Conservation (phyloP, 768 basidiomycete genomes). For the Xerocomellus intermedius region DNA sequence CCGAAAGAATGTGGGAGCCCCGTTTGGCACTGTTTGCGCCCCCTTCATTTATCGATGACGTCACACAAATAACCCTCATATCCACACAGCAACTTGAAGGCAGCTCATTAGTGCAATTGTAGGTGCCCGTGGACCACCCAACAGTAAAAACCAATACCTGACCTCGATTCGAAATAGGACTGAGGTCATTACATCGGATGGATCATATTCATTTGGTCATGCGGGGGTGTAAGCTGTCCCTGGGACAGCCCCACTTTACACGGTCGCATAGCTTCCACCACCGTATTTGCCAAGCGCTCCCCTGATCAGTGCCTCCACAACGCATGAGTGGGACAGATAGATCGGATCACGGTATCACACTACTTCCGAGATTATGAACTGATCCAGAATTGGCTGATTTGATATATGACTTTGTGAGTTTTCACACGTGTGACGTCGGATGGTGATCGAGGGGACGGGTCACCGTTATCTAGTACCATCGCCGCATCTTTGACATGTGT, state of each 20-base stretch:
- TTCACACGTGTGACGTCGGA: not conserved
- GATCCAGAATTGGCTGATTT: not conserved
- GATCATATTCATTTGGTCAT: not conserved
- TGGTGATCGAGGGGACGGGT: not conserved
- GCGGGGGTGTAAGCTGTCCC: not conserved
- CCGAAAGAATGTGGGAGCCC: not conserved
- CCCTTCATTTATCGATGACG: constrained; percentile 20
- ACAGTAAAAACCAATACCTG: not conserved
- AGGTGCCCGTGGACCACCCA: not conserved
- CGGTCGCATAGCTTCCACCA: not conserved
- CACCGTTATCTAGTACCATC: not conserved
- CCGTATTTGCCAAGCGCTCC: not conserved
- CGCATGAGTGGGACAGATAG: not conserved
- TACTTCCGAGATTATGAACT: not conserved
- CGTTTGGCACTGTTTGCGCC: constrained; percentile 12
- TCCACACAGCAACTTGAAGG: no score
- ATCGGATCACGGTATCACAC: not conserved
- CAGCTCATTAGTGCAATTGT: not conserved
- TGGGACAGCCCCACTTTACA: not conserved
- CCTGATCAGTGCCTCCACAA: not conserved
- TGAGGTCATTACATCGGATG: not conserved
- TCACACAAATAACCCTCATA: constrained; percentile 15
- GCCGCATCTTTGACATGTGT: constrained; percentile 7
- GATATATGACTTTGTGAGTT: not conserved
- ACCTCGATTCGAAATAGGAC: not conserved